These are phyloP conservation scores for Fusarium subtropicale DNA, from an alignment of 2,329 filamentous ascomycete genomes.

Conservation along the genomic window DNA sequence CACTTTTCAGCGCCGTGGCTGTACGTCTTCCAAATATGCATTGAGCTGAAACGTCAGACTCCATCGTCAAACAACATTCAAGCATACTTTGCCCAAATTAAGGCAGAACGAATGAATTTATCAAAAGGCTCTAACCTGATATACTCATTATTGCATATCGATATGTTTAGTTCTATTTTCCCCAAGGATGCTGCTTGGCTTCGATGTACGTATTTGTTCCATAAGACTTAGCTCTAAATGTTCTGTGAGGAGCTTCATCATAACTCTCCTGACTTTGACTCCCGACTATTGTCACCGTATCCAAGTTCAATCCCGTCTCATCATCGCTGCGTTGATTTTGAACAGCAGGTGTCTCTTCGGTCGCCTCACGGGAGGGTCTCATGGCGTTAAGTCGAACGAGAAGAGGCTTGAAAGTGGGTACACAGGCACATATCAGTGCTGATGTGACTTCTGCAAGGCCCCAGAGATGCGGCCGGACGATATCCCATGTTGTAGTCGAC, in stretches of 20 bases:
- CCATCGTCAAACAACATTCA: too few relatives aligned
- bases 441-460: conserved; percentile 35
- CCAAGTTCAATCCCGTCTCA: conserved; percentile 7
- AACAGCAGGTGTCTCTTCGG: neutral
- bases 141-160: neutral
- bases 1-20: neutral
- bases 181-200: neutral
- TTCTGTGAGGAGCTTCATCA: neutral
- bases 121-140: neutral
- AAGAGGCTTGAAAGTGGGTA: conserved; percentile 33
- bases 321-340: neutral
- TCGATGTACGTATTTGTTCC: conserved; percentile 16
- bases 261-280: neutral
- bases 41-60: neutral
- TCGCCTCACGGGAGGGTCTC: neutral
- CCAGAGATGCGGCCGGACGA: conserved; percentile 18
- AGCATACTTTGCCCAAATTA: neutral
- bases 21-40: neutral
- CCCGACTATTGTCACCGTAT: neutral
- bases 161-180: neutral
- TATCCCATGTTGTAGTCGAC: conserved; percentile 20
- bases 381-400: neutral
- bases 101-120: neutral
- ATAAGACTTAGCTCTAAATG: neutral
- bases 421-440: conserved; percentile 28